Evolutionary conservation across 2,329 filamentous ascomycete species (phyloP).

Genomic region (Ascochyta clinopodiicola): DNA sequence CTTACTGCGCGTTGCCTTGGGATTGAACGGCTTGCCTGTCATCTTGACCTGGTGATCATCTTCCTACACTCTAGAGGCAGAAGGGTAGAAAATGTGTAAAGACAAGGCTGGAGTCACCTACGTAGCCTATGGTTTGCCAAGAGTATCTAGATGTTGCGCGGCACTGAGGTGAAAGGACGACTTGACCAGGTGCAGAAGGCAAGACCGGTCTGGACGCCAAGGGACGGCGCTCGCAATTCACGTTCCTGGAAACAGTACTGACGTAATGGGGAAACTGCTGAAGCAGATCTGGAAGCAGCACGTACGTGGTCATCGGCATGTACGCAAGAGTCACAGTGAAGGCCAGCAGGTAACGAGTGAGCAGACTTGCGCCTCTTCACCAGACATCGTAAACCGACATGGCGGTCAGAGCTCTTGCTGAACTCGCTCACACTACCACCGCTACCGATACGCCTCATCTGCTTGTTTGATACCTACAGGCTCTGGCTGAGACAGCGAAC

Average conservation of each 20-base stretch:
- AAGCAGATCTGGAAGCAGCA: background rate
- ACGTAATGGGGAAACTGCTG: background rate
- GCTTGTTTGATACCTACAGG: background rate
- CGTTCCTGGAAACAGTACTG: background rate
- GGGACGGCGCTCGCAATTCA: background rate
- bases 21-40: background rate
- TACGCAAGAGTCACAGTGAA: background rate
- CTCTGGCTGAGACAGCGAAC: too few relatives aligned
- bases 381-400: background rate
- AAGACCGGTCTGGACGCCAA: background rate
- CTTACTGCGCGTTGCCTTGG: background rate
- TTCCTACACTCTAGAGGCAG: too few relatives aligned
- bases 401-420: background rate
- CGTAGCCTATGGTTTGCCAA: background rate
- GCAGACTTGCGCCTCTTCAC: background rate
- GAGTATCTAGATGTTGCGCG: background rate
- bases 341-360: background rate
- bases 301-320: background rate
- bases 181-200: background rate
- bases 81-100: too few relatives aligned
- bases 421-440: too few relatives aligned
- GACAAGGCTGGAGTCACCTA: background rate
- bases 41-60: background rate
- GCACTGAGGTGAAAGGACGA: background rate
- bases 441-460: background rate